Evolutionary conservation across 2,329 filamentous ascomycete genomes (phyloP).

Genomic region (Fusarium anthophilum): DNA sequence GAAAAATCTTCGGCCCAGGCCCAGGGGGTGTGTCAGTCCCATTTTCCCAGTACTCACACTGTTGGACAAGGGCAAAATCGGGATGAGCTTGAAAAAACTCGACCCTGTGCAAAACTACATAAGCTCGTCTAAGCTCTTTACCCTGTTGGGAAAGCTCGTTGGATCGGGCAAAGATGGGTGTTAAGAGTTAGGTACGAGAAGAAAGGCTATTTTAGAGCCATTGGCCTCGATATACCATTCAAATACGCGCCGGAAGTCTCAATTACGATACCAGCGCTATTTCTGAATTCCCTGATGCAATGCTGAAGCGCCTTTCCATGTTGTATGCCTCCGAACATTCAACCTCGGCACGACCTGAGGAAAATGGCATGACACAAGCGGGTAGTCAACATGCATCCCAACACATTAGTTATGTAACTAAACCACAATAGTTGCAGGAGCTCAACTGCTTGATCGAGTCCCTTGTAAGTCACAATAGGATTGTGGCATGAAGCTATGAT

Average conservation of each 20-base stretch:
- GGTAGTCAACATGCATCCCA: background rate
- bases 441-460: conserved; percentile 12
- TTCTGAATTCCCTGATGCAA: background rate
- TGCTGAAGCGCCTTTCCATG: background rate
- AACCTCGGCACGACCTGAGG: conserved; percentile 17
- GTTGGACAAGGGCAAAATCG: conserved; percentile 35
- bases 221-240: conserved; percentile 8
- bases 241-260: background rate
- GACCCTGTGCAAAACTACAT: conserved; percentile 32
- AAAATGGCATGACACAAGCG: background rate
- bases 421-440: background rate
- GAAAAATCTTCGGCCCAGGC: conserved; percentile 42
- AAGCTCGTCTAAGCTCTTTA: conserved; percentile 40
- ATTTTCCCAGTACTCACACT: background rate
- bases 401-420: background rate
- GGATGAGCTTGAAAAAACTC: conserved; percentile 17
- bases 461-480: background rate
- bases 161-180: conserved; percentile 12
- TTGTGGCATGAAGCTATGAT: background rate
- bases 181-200: background rate
- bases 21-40: conserved; percentile 14
- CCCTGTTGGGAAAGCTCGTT: conserved; percentile 35
- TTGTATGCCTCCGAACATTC: conserved; percentile 7
- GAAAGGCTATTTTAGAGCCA: conserved; percentile 7
- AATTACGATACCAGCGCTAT: too few species aligned